Conservation (phyloP, 108 stramenopile genomes). For the Parietichytrium sp. region DNA sequence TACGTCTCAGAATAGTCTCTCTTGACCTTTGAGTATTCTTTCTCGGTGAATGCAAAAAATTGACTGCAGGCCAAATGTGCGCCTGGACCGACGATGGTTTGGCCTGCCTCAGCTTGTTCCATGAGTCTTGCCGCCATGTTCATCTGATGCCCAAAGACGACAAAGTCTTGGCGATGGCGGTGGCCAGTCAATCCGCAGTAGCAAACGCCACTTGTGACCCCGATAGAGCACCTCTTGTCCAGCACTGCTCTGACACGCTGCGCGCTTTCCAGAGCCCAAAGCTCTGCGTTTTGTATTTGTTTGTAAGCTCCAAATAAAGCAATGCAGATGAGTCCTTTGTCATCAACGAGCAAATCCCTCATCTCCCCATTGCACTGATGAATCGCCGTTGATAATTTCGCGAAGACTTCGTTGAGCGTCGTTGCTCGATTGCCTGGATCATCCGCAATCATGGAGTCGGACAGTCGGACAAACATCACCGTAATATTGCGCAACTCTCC, state of each 20-base stretch:
- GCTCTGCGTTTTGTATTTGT: background rate
- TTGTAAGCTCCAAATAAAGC: slow-evolving; percentile 21
- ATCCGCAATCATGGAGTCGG: background rate
- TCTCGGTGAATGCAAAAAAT: background rate
- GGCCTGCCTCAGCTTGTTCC: background rate
- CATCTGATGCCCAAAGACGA: background rate
- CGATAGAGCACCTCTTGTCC: background rate
- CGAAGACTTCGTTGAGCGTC: slow-evolving; percentile 4
- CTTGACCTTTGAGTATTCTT: background rate
- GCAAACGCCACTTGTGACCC: background rate
- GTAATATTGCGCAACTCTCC: background rate
- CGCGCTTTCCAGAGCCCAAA: background rate
- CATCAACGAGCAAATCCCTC: slow-evolving; percentile 1
- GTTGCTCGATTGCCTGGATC: no score
- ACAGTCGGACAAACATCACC: background rate
- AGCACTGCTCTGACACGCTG: background rate
- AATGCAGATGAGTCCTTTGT: slow-evolving; percentile 16
- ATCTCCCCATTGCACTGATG: slow-evolving; percentile 5
- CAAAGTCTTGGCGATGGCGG: background rate
- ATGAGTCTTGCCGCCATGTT: slow-evolving; percentile 3
- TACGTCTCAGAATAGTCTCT: background rate
- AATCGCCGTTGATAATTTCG: background rate
- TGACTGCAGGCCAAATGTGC: no score
- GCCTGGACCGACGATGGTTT: no score
- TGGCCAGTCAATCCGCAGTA: background rate